These are phyloP conservation scores for Jatropha curcas DNA, from an alignment of 345 rosid genomes.

Conservation along the genomic window DNA sequence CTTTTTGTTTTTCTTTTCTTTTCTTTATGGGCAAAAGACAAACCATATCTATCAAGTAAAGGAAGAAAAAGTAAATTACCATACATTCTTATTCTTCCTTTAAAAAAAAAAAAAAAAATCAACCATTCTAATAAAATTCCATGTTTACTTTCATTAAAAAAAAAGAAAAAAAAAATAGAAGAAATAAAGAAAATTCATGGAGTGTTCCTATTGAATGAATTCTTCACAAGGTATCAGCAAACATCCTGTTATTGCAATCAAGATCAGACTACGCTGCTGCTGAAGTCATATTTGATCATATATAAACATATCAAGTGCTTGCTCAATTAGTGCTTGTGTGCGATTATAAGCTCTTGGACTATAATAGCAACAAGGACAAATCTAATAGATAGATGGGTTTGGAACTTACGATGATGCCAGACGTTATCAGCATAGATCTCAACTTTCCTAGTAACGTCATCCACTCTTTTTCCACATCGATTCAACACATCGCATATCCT, in stretches of 20 bases:
- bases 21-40: not conserved
- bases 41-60: not conserved
- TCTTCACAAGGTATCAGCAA: not conserved
- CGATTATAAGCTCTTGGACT: not conserved
- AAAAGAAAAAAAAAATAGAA: too few relatives aligned
- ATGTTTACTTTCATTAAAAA: not conserved
- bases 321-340: not conserved
- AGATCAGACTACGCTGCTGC: not conserved
- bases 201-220: not conserved
- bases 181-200: not conserved
- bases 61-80: not conserved
- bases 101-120: too few relatives aligned
- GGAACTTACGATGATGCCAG: slow-evolving; percentile 56
- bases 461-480: slow-evolving; percentile 61
- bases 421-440: slow-evolving; percentile 55
- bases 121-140: not conserved
- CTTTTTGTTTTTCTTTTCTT: not conserved
- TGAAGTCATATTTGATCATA: not conserved
- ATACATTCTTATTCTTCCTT: not conserved
- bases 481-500: slow-evolving; percentile 48
- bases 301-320: not conserved
- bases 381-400: too few relatives aligned
- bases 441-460: slow-evolving; percentile 56
- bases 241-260: not conserved
- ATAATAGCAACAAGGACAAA: not conserved